A percentile compares a stretch with the other conserved stretches of the same genome.
These are phyloP conservation scores for Drechslerella dactyloides DNA, from an alignment of 2,329 filamentous ascomycete species.

Conservation along the genomic window DNA sequence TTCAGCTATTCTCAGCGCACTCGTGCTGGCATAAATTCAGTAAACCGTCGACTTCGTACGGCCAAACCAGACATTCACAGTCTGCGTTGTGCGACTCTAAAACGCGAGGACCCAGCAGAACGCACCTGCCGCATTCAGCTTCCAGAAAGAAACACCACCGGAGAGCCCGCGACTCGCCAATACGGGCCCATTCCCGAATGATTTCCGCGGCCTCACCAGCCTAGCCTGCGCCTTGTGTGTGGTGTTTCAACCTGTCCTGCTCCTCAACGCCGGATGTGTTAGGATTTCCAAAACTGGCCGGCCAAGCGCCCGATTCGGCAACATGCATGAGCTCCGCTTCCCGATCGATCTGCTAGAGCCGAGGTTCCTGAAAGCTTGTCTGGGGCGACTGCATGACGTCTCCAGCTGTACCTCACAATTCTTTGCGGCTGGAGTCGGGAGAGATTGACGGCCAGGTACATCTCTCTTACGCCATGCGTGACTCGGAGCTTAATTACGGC, in stretches of 20 bases:
- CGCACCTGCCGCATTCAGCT: no score
- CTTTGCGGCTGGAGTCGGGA: no score
- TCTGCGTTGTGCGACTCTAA: no score
- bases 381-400: background rate
- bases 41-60: no score
- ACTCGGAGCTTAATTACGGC: no score
- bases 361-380: conserved; percentile 6
- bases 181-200: background rate
- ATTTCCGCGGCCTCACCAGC: background rate
- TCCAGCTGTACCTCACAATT: no score
- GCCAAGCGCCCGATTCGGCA: background rate
- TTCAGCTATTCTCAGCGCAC: conserved; percentile 9
- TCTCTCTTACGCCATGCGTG: no score
- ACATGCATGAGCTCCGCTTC: background rate
- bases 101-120: no score
- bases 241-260: conserved; percentile 7
- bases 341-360: background rate
- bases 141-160: background rate
- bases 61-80: no score
- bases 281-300: background rate
- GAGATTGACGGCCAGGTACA: no score
- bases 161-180: background rate
- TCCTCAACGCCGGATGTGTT: conserved; percentile 1
- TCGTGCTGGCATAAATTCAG: no score
- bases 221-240: conserved; percentile 2